Percentiles rank a stretch among this genome's conserved stretches.
Evolutionary conservation across 176 grass and related monocot genomes (phyloP).

Genomic region (Saccharum officinarum): DNA sequence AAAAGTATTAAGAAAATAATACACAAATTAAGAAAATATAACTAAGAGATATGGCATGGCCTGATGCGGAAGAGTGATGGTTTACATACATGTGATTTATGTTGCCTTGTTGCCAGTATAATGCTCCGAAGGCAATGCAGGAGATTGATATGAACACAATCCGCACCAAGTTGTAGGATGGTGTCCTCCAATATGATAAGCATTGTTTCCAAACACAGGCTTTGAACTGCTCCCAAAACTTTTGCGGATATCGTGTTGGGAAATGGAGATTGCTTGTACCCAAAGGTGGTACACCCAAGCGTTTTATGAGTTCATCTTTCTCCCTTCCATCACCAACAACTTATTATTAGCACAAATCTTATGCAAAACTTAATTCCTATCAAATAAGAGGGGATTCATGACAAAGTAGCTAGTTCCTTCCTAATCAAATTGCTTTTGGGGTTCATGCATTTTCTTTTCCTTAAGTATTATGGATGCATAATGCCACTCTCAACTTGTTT

Average conservation of each 20-base stretch:
- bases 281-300: constrained; percentile 43
- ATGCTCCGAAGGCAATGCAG: constrained; percentile 26
- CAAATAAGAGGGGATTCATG: neutral
- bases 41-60: neutral
- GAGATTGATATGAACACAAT: constrained; percentile 37
- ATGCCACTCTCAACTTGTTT: neutral
- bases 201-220: constrained; percentile 85
- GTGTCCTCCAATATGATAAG: constrained; percentile 82
- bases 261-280: constrained; percentile 54
- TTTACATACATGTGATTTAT: constrained; percentile 58
- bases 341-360: neutral
- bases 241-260: constrained; percentile 60
- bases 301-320: constrained; percentile 45
- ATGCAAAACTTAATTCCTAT: neutral
- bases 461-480: neutral
- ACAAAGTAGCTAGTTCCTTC: neutral
- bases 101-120: constrained; percentile 65
- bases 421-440: neutral
- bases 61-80: neutral
- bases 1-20: neutral
- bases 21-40: neutral
- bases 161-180: constrained; percentile 71
- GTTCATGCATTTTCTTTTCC: neutral
- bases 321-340: constrained; percentile 54
- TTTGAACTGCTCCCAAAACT: constrained; percentile 60